These are phyloP conservation scores for Aspergillus hiratsukae DNA, from an alignment of 2,329 filamentous ascomycete species.

Conservation along the genomic window DNA sequence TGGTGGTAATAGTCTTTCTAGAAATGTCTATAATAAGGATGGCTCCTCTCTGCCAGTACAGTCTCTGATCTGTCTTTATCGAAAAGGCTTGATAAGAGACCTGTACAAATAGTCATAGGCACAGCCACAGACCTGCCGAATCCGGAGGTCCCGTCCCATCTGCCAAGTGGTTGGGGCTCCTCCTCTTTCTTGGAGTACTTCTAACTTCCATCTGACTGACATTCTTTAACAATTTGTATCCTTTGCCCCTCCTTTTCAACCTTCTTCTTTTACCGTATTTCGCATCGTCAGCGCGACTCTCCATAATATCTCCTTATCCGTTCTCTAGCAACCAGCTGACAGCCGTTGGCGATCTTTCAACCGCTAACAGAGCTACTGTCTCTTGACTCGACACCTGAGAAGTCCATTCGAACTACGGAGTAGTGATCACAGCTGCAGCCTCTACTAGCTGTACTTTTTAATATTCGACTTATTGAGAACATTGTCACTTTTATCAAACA, in stretches of 20 bases:
- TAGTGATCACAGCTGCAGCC: background rate
- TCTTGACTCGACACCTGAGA: background rate
- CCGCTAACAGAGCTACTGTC: background rate
- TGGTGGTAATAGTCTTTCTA: too few relatives aligned
- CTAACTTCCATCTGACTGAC: background rate
- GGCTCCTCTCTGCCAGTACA: too few relatives aligned
- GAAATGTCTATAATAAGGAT: too few relatives aligned
- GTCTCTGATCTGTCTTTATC: too few relatives aligned
- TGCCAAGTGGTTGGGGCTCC: background rate
- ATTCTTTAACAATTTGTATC: background rate
- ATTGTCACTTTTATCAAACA: constrained; percentile 5
- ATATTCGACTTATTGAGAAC: background rate
- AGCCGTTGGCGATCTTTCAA: background rate
- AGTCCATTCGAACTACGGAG: background rate
- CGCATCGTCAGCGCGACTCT: background rate
- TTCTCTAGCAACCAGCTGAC: background rate
- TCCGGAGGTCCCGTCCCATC: background rate
- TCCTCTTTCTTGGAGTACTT: background rate
- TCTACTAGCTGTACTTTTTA: background rate
- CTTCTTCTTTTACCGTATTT: background rate
- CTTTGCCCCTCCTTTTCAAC: background rate
- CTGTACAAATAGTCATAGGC: background rate
- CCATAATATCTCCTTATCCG: background rate
- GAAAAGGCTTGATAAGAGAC: too few relatives aligned
- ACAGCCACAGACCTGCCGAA: background rate